Evolutionary conservation across 176 grass and related monocot species (phyloP), one percentile per base, ranked within the genome.

Genomic region (Alloteropsis semialata): DNA sequence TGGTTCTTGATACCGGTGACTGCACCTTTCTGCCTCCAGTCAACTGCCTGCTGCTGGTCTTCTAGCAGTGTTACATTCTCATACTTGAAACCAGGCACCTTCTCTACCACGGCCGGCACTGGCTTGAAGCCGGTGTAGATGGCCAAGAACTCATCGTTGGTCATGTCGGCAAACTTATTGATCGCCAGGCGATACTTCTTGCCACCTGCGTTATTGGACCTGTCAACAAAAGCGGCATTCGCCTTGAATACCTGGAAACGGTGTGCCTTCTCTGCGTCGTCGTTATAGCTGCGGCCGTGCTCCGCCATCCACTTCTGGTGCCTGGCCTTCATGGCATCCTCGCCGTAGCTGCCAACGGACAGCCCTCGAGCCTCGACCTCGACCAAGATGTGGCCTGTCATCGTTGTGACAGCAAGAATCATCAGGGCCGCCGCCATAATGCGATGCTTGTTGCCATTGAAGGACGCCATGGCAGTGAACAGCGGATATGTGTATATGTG

Each of bases 191-290:
- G 28, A 38, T 87, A 87, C 9, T 22, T 82, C 16, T 55, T 69
- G 29, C 22, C 38, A 0, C 38, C 50, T 0, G n/a, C 28, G 10
- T 39, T 45, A 10, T 82, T 87, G 51, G 74, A 82, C 4, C 45
- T 64, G 29, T 82, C 78, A 36, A 82, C 75, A 49, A 41, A 75
- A 24, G 43, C 30, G 14, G 38, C 81, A 29, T 89, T 89, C 6
- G 42, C 62, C 43, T 46, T 84, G 62, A 84, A 89, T 56, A 89
- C 62, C 29, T 84, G 19, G 49, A 89, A 89, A 48, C 87, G 65
- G 13, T 42, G 87, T 10, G 22, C 30, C 49, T 59, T 89, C 74
- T 89, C 87, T 2, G 73, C 65, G 1, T 53, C 50, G 37, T 84
- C 87, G 22, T 44, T 33, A 50, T 88, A 88, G 25, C 69, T 74